These are phyloP conservation scores for Litsea cubeba DNA, from an alignment of 164 flowering plant species.

Conservation along the genomic window DNA sequence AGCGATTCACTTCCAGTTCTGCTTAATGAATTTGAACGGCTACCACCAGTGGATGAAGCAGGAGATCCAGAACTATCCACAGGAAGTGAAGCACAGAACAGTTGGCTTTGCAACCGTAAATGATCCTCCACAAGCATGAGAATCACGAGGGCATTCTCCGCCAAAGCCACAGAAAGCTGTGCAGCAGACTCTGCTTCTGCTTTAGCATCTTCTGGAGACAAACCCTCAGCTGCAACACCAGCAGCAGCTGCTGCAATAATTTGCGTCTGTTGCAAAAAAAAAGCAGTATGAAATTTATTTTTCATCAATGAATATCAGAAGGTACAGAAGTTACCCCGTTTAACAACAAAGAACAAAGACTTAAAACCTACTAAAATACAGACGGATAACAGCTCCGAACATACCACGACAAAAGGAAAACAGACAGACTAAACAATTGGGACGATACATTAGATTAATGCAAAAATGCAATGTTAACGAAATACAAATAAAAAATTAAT, in stretches of 20 bases:
- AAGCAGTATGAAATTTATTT: neutral
- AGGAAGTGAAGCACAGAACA: constrained; percentile 38
- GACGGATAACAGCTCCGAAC: too few relatives aligned
- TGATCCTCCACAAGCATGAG: constrained; percentile 99
- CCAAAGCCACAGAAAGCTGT: constrained; percentile 95
- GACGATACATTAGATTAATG: too few relatives aligned
- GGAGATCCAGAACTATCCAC: constrained; percentile 50
- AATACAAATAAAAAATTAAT: too few relatives aligned
- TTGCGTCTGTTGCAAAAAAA: constrained; percentile 74
- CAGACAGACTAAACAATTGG: too few relatives aligned
- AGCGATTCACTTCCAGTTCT: constrained; percentile 37
- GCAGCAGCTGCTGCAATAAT: constrained; percentile 99
- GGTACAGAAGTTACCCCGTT: too few relatives aligned
- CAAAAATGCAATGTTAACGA: too few relatives aligned
- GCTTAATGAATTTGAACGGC: constrained; percentile 31
- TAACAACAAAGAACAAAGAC: too few relatives aligned
- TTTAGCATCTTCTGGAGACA: constrained; percentile 78
- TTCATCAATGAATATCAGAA: too few relatives aligned
- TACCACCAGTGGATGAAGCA: constrained; percentile 38
- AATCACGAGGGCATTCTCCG: constrained; percentile 96
- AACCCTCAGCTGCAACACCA: constrained; percentile 97
- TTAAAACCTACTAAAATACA: too few relatives aligned
- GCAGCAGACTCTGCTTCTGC: constrained; percentile 93
- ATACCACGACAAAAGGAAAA: too few relatives aligned
- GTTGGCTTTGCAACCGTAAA: constrained; percentile 87